These are phyloP conservation scores for Panaeolus cyanescens DNA, from an alignment of 768 basidiomycete species.

Conservation along the genomic window DNA sequence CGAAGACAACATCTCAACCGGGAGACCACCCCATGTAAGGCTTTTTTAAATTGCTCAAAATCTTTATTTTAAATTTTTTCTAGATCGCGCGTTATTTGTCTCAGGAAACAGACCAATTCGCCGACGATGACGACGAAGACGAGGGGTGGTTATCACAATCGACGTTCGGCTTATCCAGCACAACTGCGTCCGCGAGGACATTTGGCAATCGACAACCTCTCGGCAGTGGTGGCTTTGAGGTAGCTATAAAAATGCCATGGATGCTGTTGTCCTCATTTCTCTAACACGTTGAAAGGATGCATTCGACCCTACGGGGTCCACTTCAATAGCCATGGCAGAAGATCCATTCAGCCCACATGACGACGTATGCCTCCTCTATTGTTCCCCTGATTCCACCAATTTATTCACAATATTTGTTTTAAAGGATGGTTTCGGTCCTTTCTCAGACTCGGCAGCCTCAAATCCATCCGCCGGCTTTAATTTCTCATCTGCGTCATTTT, in stretches of 20 bases:
- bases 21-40: conserved; percentile 47
- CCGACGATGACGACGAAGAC: conserved; percentile 78
- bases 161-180: conserved; percentile 58
- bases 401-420: background rate
- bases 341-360: conserved; percentile 56
- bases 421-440: conserved; percentile 77
- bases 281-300: conserved; percentile 41
- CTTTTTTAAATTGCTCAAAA: background rate
- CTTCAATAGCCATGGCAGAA: conserved; percentile 38
- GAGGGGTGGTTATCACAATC: conserved; percentile 82
- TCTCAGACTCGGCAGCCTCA: conserved; percentile 62
- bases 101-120: conserved; percentile 66
- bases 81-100: conserved; percentile 83
- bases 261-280: background rate
- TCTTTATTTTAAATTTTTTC: conserved; percentile 48
- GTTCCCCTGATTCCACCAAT: background rate
- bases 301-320: conserved; percentile 42
- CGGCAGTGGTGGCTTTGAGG: conserved; percentile 52
- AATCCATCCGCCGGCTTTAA: conserved; percentile 53
- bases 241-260: conserved; percentile 30
- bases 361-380: conserved; percentile 41
- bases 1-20: conserved; percentile 43
- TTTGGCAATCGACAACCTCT: conserved; percentile 47
- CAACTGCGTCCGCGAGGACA: conserved; percentile 49
- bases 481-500: conserved; percentile 51